A percentile compares a stretch with the other conserved stretches of the same genome.
phyloP scores from a whole-genome alignment of 106 monocot species.

The Acanthochlamys bracteata region DNA sequence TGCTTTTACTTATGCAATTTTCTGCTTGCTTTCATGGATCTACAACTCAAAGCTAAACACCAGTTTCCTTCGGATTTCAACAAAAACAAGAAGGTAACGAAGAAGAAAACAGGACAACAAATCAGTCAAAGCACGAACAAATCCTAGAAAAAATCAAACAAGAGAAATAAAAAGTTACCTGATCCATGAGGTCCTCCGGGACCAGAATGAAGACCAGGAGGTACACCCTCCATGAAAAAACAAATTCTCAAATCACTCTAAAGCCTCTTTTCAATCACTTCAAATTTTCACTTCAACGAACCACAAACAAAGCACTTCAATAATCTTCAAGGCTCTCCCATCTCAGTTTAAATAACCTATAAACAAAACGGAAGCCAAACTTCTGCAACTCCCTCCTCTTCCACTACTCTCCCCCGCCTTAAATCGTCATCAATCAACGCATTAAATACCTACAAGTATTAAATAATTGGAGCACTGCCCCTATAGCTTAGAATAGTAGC shows the following conservation, averaged over 20 bases:
- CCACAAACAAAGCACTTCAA: not conserved
- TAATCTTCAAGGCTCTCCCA: not conserved
- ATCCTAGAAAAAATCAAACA: not conserved
- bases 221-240: not conserved
- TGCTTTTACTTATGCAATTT: no score
- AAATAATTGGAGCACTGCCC: no score
- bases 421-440: conserved; percentile 4
- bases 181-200: not conserved
- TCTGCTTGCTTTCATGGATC: no score
- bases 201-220: not conserved
- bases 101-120: no score
- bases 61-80: no score
- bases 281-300: not conserved
- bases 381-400: not conserved
- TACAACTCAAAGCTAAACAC: no score
- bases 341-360: no score
- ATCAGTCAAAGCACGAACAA: not conserved
- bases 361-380: not conserved
- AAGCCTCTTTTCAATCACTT: not conserved
- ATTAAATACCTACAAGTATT: conserved; percentile 2
- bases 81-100: no score
- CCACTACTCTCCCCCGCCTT: not conserved
- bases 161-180: not conserved
- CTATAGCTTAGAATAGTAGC: not conserved
- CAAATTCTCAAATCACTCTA: not conserved